A percentile compares a stretch with the other conserved stretches of the same genome.
phyloP scores from a whole-genome alignment of 129 eudicot genomes.

The Smallanthus sonchifolius region DNA sequence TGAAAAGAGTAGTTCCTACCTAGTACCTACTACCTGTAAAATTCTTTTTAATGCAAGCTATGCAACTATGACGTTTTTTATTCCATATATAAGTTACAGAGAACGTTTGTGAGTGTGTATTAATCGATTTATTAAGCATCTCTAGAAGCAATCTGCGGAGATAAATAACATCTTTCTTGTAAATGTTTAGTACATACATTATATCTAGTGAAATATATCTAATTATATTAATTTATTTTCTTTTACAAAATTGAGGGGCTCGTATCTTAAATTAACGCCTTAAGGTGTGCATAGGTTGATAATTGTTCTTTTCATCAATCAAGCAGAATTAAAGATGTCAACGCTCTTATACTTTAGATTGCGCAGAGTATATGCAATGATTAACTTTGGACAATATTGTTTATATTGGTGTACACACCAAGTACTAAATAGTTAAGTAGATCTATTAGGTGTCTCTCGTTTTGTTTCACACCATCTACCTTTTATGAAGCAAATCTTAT shows the following conservation, averaged over 20 bases:
- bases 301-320: neutral
- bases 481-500: neutral
- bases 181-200: neutral
- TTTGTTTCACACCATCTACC: neutral
- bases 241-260: neutral
- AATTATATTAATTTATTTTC: neutral
- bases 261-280: neutral
- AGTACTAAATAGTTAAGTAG: no score
- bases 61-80: neutral
- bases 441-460: neutral
- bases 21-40: no score
- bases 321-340: neutral
- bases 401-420: neutral
- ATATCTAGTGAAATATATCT: neutral
- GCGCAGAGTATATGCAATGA: neutral
- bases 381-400: neutral
- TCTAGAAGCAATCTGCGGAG: neutral
- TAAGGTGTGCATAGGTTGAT: neutral
- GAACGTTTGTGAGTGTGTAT: neutral
- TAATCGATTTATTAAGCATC: neutral
- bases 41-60: neutral
- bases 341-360: conserved; percentile 3
- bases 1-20: no score
- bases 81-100: neutral
- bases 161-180: neutral